Base-by-base conservation (phyloP, 495 filamentous ascomycete species). In the Barbatosphaeria neglecta region DNA sequence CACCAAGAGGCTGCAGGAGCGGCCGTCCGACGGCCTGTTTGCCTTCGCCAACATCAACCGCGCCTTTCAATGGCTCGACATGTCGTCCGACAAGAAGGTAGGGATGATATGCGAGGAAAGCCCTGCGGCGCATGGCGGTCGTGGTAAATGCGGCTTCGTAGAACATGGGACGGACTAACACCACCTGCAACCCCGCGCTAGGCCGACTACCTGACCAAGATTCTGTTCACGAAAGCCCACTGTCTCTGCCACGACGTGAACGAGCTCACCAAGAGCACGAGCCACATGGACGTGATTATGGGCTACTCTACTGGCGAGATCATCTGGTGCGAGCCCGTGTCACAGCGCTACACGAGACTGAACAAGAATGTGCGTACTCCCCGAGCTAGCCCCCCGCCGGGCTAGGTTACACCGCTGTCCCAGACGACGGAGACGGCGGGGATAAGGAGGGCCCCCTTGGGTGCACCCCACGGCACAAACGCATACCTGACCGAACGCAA, bases 291-390 rank as follows among this genome's bases (percentile, higher is more conserved):
- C 58, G 71, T 97, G 20, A 80, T 94, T 47, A 87, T 97, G 81
- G 92, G 92, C 6, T 96, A 95, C 48, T 94, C 89, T 2, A 90
- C 87, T 0, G 88, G 87, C 20, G 92, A 98, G 57, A 92, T 97
- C 41, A 90, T 98, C 41, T 98, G 93, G 93, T 98, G 90, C 69
- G 92, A 98, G 66, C 90, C 92, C 11, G 87, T 95, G 57, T 89
- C 88, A 17, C 89, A 95, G 55, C 92, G 95, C 58, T 98, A 98
- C 60, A 85, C 85, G 2, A 82, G 93, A 5, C 74, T 98, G 49
- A 98, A 98, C 65, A 98, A 98, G 65, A 96, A 96, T 62, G 83
- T 83, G 13, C 31, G 31, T 35, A 3, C 13, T n/a, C 31, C 31
- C 31, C 31, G 31, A 35, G 31, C 31, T n/a, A 4, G 9, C 13